phyloP scores from a whole-genome alignment of 2,329 filamentous ascomycete genomes.

The Neonectria faginata region DNA sequence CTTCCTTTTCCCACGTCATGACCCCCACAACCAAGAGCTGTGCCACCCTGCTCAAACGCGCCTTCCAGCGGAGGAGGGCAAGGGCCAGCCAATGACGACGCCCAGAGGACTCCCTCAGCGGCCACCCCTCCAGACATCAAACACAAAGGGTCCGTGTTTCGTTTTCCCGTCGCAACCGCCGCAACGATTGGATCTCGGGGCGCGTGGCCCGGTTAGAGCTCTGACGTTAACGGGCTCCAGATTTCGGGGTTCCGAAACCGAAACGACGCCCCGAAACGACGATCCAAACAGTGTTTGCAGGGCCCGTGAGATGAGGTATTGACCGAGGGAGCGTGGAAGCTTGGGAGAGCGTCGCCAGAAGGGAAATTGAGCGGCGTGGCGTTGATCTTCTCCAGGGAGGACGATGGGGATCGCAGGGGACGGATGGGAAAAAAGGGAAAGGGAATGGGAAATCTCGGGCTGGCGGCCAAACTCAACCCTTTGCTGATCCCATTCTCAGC shows the following conservation, averaged over 20 bases:
- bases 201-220: slow-evolving; percentile 18
- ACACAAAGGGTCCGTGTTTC: slow-evolving; percentile 29
- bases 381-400: not conserved
- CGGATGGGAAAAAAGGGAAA: too few species aligned
- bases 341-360: not conserved
- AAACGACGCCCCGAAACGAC: slow-evolving; percentile 29
- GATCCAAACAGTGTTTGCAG: slow-evolving; percentile 22
- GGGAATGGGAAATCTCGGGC: not conserved
- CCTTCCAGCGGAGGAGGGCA: not conserved
- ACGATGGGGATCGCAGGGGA: not conserved
- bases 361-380: not conserved
- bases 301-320: slow-evolving; percentile 17
- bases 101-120: slow-evolving; percentile 1
- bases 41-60: not conserved
- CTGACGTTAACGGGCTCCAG: slow-evolving; percentile 13
- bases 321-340: not conserved
- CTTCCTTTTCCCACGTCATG: not conserved
- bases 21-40: not conserved
- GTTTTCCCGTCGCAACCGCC: slow-evolving; percentile 16
- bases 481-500: slow-evolving; percentile 18
- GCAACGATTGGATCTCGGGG: slow-evolving; percentile 12
- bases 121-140: slow-evolving; percentile 23
- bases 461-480: not conserved
- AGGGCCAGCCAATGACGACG: slow-evolving; percentile 5
- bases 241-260: slow-evolving; percentile 22